phyloP scores from a whole-genome alignment of 2,329 filamentous ascomycete species.

The Diaporthe destruens region DNA sequence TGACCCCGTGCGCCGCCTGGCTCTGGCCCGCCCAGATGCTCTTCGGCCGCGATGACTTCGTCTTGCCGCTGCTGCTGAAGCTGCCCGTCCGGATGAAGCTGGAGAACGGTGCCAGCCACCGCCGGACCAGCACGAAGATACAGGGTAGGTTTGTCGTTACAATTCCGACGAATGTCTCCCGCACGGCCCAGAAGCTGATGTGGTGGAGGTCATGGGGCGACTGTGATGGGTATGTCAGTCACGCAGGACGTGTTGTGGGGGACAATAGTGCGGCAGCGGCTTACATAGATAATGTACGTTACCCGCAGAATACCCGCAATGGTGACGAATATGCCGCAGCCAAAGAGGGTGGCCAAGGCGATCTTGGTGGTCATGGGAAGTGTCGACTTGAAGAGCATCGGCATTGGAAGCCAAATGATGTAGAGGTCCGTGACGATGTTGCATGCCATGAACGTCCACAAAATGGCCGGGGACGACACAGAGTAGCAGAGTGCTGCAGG shows the following conservation, averaged over 20 bases:
- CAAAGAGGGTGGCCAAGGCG: constrained; percentile 53
- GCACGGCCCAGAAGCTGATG: constrained; percentile 57
- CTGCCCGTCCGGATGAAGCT: constrained; percentile 3
- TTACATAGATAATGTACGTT: constrained; percentile 49
- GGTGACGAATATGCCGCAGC: constrained; percentile 56
- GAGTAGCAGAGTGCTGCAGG: constrained; percentile 57
- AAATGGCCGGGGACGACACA: constrained; percentile 59
- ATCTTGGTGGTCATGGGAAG: constrained; percentile 54
- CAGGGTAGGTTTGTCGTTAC: constrained; percentile 59
- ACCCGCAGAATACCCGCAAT: constrained; percentile 55
- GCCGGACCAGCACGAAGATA: constrained; percentile 52
- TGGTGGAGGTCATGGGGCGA: constrained; percentile 43
- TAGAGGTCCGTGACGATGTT: constrained; percentile 71
- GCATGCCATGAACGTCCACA: constrained; percentile 53
- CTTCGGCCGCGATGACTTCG: constrained; percentile 18
- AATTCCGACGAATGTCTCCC: constrained; percentile 59
- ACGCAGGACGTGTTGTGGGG: not conserved
- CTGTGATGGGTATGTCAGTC: constrained; percentile 44
- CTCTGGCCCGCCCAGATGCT: constrained; percentile 18
- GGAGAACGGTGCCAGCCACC: constrained; percentile 27
- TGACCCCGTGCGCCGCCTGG: not conserved
- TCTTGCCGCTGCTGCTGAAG: constrained; percentile 25
- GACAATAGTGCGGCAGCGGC: not conserved
- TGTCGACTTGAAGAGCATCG: constrained; percentile 59
- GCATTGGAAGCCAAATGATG: constrained; percentile 68